Percentiles rank a stretch among this genome's conserved stretches.
phyloP scores from a whole-genome alignment of 352 stramenopile genomes.

The Phytophthora macrochlamydospora region DNA sequence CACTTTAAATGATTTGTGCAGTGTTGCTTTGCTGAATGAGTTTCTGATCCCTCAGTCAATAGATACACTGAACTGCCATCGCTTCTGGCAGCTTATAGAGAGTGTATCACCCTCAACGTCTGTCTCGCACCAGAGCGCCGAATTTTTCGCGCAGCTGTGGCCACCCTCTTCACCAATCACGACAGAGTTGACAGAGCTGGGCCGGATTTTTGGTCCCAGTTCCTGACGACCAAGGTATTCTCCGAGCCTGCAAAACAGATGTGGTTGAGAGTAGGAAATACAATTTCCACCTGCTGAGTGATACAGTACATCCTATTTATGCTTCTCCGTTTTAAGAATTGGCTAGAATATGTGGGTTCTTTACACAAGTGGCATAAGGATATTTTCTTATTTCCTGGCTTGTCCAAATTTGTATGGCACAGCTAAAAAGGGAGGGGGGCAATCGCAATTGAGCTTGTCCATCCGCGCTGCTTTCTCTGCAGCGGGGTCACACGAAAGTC shows the following conservation, averaged over 20 bases:
- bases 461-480: no score
- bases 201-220: slow-evolving; percentile 11
- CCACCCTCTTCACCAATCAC: slow-evolving; percentile 8
- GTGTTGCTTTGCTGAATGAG: slow-evolving; percentile 12
- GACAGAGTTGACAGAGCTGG: slow-evolving; percentile 1
- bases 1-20: slow-evolving; percentile 21
- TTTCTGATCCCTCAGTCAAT: slow-evolving; percentile 3
- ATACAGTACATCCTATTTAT: no score
- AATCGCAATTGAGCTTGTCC: no score
- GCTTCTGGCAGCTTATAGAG: slow-evolving; percentile 12
- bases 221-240: neutral
- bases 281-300: no score
- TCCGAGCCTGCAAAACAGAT: neutral
- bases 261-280: no score
- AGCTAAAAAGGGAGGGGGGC: no score
- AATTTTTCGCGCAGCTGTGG: slow-evolving; percentile 16
- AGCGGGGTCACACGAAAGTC: no score
- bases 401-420: no score
- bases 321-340: no score
- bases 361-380: no score
- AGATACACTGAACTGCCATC: slow-evolving; percentile 8
- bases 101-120: slow-evolving; percentile 1
- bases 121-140: slow-evolving; percentile 7
- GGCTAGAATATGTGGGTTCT: no score
- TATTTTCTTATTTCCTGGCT: no score